Conservation (phyloP, 2,329 filamentous ascomycete species). For the Ascochyta clinopodiicola region DNA sequence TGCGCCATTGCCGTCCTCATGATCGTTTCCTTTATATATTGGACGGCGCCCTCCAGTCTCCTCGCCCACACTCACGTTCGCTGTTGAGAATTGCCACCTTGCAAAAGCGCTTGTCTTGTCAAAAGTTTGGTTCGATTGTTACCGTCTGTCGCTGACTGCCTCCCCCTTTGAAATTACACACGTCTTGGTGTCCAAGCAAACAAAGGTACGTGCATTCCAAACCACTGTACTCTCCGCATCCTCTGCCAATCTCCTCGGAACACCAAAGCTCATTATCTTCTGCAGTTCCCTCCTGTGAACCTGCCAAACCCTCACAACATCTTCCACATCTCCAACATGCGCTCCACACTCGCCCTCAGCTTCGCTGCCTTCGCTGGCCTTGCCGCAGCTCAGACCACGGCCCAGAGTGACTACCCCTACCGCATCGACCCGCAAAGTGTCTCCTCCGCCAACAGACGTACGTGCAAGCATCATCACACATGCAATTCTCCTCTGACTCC, state of each 20-base stretch:
- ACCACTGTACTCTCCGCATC: constrained; percentile 6
- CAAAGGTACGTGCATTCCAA: constrained; percentile 19
- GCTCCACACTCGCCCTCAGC: constrained; percentile 59
- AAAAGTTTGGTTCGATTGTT: constrained; percentile 6
- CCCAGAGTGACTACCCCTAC: constrained; percentile 41
- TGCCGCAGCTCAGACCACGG: constrained; percentile 55
- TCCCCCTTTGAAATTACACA: constrained; percentile 15
- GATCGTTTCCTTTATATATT: constrained; percentile 40
- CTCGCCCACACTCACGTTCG: constrained; percentile 37
- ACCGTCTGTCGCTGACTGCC: constrained; percentile 34
- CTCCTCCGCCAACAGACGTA: constrained; percentile 59
- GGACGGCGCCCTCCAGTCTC: constrained; percentile 21
- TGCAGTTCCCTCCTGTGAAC: constrained; percentile 1
- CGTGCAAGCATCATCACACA: constrained; percentile 30
- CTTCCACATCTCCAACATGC: constrained; percentile 49
- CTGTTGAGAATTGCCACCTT: constrained; percentile 26
- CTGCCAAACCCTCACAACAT: constrained; percentile 15
- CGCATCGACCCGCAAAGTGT: constrained; percentile 70
- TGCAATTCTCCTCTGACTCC: constrained; percentile 24
- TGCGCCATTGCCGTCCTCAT: constrained; percentile 24
- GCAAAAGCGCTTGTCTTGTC: constrained; percentile 15
- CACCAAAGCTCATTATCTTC: constrained; percentile 7
- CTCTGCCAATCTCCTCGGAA: constrained; percentile 7
- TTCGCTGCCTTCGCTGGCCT: constrained; percentile 59
- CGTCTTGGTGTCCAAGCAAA: constrained; percentile 6